These are phyloP conservation scores for Lecanicillium sp. DNA, from an alignment of 2,329 filamentous ascomycete species.

Conservation along the genomic window DNA sequence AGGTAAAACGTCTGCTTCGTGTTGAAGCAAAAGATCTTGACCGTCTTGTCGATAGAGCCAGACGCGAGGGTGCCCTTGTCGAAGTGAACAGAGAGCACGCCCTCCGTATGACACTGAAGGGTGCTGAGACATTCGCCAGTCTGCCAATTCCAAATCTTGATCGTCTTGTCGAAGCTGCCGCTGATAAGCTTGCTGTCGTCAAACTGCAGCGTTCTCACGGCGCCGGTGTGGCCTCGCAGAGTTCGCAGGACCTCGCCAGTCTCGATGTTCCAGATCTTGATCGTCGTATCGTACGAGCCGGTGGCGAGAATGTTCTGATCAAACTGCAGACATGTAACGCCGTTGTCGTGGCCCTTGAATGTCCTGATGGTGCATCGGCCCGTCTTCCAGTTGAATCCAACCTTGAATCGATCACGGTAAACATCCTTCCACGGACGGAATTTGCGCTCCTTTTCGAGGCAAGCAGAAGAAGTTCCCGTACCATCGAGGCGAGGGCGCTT, in stretches of 20 bases:
- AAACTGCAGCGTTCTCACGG: conserved; percentile 86
- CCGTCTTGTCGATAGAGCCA: conserved; percentile 80
- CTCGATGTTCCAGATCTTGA: conserved; percentile 94
- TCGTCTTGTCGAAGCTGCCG: conserved; percentile 77
- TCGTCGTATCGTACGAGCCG: conserved; percentile 89
- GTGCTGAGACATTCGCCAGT: conserved; percentile 83
- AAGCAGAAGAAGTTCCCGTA: conserved; percentile 24
- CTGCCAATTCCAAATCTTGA: conserved; percentile 96
- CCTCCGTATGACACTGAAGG: conserved; percentile 70
- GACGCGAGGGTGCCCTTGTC: conserved; percentile 79
- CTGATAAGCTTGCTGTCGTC: conserved; percentile 88
- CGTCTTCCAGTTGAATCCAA: conserved; percentile 96
- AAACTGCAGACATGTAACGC: conserved; percentile 51
- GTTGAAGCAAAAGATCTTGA: conserved; percentile 90
- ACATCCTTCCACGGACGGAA: conserved; percentile 88
- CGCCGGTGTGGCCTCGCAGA: conserved; percentile 71
- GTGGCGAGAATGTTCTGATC: conserved; percentile 89
- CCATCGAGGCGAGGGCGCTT: conserved; percentile 30
- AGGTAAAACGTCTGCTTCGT: conserved; percentile 75
- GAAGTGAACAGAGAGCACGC: conserved; percentile 84
- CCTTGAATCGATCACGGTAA: conserved; percentile 90
- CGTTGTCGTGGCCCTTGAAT: conserved; percentile 82
- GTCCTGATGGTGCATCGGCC: conserved; percentile 79
- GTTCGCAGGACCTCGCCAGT: conserved; percentile 83
- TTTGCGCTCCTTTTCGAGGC: conserved; percentile 39